These are phyloP conservation scores for Gnomoniopsis smithogilvyi DNA, from an alignment of 2,329 filamentous ascomycete genomes.

Conservation along the genomic window DNA sequence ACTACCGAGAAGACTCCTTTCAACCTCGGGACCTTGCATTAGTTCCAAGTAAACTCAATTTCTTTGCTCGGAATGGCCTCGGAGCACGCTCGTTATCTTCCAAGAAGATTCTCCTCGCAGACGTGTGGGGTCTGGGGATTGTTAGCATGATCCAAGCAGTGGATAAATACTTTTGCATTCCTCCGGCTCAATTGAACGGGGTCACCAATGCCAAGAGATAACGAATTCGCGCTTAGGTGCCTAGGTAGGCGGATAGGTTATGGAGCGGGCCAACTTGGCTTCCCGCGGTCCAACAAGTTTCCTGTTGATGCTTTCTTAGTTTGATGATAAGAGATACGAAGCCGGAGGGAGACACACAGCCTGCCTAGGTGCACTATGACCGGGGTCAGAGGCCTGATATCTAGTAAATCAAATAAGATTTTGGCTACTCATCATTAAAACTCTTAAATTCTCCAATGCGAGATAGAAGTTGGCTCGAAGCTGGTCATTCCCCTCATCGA, in stretches of 20 bases:
- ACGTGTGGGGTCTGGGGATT: background rate
- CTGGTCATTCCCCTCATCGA: background rate
- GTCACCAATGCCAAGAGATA: slow-evolving; percentile 13
- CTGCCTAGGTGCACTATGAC: background rate
- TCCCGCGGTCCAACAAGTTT: no score
- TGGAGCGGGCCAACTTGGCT: background rate
- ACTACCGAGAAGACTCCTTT: background rate
- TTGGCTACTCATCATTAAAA: background rate
- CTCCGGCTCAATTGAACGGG: background rate
- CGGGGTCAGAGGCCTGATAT: background rate
- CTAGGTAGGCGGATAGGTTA: background rate
- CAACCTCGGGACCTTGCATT: background rate
- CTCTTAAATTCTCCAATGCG: background rate
- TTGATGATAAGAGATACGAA: slow-evolving; percentile 14
- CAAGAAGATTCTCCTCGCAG: background rate
- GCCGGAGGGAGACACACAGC: background rate
- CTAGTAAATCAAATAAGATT: background rate
- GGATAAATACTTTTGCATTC: background rate
- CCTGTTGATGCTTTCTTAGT: background rate
- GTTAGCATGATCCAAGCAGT: background rate
- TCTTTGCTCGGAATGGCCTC: background rate
- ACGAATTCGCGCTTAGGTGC: background rate
- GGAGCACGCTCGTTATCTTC: background rate
- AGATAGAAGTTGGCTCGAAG: background rate
- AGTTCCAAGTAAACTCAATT: background rate